Conservation (phyloP, 2,329 filamentous ascomycete genomes). For the Claviceps humidiphila region DNA sequence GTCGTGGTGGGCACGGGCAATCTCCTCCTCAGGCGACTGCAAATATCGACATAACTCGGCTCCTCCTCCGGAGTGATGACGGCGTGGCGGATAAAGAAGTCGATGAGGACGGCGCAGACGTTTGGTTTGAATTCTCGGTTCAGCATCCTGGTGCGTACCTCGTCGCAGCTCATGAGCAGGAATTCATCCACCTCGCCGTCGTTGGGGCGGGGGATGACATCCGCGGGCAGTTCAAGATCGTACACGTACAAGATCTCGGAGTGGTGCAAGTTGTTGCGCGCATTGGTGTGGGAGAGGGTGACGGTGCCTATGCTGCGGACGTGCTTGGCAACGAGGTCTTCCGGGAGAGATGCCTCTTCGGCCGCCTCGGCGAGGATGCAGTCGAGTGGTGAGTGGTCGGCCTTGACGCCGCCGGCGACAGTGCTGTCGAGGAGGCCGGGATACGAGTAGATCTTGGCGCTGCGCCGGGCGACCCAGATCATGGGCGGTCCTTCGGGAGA, state of each 20-base stretch:
- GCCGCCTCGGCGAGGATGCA: constrained; percentile 57
- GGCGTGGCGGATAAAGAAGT: constrained; percentile 71
- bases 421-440: constrained; percentile 66
- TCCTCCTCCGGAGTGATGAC: constrained; percentile 61
- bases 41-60: constrained; percentile 57
- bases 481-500: constrained; percentile 28
- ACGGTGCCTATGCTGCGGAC: constrained; percentile 19
- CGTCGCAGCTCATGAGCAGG: constrained; percentile 46
- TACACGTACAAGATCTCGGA: constrained; percentile 51
- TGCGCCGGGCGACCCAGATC: constrained; percentile 61
- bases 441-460: constrained; percentile 56
- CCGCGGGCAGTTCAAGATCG: constrained; percentile 52
- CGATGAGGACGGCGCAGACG: constrained; percentile 62
- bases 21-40: constrained; percentile 27
- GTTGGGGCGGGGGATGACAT: constrained; percentile 49
- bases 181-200: constrained; percentile 75
- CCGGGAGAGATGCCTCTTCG: constrained; percentile 49
- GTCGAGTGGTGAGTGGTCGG: constrained; percentile 50
- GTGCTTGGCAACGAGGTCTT: constrained; percentile 13
- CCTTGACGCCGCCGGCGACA: constrained; percentile 63
- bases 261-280: constrained; percentile 17
- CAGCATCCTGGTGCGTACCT: constrained; percentile 48
- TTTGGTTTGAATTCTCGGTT: constrained; percentile 74
- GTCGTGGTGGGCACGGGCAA: constrained; percentile 26
- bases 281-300: constrained; percentile 20